Conservation (phyloP, 202 grass and related monocot species). For the Brachypodium distachyon region DNA sequence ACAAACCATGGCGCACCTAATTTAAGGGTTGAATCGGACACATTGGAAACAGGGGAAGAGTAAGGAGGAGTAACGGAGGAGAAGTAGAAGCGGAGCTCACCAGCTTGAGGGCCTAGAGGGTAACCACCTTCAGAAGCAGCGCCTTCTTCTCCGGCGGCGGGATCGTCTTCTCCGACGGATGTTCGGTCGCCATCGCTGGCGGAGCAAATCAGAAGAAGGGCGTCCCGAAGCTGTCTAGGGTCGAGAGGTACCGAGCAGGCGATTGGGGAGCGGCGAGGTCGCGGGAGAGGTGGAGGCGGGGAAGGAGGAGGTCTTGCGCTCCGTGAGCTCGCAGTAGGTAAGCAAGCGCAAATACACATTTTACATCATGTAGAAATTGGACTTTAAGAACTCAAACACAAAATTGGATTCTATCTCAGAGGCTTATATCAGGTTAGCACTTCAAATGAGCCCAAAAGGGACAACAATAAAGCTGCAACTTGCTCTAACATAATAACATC, state of each 20-base stretch:
- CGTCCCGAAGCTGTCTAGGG: too few species aligned
- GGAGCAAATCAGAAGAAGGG: too few species aligned
- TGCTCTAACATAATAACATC: too few species aligned
- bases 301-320: slow-evolving; percentile 32
- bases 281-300: slow-evolving; percentile 12
- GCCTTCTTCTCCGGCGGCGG: slow-evolving; percentile 32
- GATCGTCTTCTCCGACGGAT: not conserved
- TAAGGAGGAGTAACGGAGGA: not conserved
- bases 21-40: not conserved
- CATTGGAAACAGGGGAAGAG: not conserved
- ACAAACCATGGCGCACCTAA: not conserved
- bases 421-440: too few species aligned
- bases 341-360: too few species aligned
- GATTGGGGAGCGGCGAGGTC: too few species aligned
- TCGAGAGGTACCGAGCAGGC: too few species aligned
- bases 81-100: slow-evolving; percentile 11
- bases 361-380: too few species aligned
- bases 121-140: slow-evolving; percentile 49
- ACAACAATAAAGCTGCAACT: too few species aligned
- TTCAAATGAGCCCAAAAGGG: too few species aligned
- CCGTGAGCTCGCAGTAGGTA: slow-evolving; percentile 45
- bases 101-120: slow-evolving; percentile 63
- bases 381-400: too few species aligned
- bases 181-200: slow-evolving; percentile 14
- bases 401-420: too few species aligned